Conservation (phyloP, 2,329 filamentous ascomycete genomes). For the Colletotrichum nymphaeae region DNA sequence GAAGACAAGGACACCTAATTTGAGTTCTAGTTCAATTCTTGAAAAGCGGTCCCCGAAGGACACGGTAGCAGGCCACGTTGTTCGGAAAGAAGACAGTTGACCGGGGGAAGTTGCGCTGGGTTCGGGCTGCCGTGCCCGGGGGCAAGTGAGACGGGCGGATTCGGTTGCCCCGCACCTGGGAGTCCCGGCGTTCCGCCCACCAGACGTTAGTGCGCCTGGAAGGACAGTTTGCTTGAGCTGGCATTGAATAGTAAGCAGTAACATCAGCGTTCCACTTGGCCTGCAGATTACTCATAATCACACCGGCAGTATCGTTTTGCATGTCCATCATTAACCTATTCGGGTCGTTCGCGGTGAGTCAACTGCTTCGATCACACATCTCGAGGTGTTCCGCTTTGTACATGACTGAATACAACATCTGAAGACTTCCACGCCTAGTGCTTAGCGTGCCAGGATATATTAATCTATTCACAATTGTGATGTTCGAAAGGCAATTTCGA, state of each 20-base stretch:
- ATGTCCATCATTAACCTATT: background rate
- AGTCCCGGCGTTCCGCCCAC: background rate
- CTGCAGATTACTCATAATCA: background rate
- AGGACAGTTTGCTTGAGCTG: background rate
- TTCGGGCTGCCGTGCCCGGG: background rate
- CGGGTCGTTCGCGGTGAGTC: background rate
- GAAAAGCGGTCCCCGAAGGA: background rate
- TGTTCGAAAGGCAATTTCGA: background rate
- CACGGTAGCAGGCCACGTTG: constrained; percentile 31
- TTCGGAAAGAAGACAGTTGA: background rate
- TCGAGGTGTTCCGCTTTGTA: background rate
- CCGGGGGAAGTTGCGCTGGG: background rate
- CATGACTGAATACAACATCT: background rate
- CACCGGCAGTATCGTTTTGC: background rate
- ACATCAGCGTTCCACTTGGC: background rate
- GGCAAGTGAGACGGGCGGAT: background rate
- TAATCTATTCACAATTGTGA: background rate
- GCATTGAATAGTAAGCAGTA: background rate
- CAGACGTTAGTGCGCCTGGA: background rate
- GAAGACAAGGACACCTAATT: background rate
- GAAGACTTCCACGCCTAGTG: background rate
- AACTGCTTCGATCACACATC: background rate
- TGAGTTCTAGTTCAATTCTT: no score
- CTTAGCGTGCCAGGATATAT: background rate
- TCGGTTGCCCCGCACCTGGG: constrained; percentile 3